phyloP scores from a whole-genome alignment of 2,329 filamentous ascomycete genomes.

The Sporothrix brasiliensis region DNA sequence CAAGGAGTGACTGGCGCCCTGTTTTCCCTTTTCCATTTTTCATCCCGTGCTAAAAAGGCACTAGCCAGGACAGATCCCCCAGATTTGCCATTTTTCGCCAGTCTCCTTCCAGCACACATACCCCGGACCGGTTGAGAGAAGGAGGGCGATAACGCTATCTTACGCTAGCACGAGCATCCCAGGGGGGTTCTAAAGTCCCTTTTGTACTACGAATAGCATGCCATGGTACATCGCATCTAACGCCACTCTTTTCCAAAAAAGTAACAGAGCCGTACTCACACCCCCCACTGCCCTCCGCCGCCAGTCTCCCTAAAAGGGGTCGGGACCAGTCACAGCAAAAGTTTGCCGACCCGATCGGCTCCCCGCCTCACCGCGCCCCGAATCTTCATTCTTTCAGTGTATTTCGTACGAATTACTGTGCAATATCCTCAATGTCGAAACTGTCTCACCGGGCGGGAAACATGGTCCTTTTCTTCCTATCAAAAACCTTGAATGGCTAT shows the following conservation, averaged over 20 bases:
- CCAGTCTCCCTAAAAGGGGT: conserved; percentile 11
- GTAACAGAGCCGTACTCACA: not conserved
- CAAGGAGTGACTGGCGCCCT: conserved; percentile 10
- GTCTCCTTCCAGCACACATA: conserved; percentile 23
- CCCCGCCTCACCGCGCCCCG: conserved; percentile 7
- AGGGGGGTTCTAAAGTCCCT: not conserved
- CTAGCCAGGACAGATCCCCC: conserved; percentile 29
- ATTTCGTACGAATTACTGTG: not conserved
- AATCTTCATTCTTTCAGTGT: not conserved
- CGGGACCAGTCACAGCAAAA: conserved; percentile 12
- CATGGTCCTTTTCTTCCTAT: not conserved
- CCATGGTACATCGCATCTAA: not conserved
- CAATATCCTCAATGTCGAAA: too few relatives aligned
- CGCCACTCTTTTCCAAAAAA: not conserved
- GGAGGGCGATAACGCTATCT: conserved; percentile 22
- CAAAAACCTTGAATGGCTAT: too few relatives aligned
- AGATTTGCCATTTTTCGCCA: conserved; percentile 27
- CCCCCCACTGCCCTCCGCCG: not conserved
- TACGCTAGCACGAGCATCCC: not conserved
- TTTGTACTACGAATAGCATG: not conserved
- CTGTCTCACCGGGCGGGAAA: conserved; percentile 17
- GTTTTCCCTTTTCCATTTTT: not conserved
- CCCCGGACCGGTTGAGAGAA: conserved; percentile 22
- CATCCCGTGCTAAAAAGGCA: conserved; percentile 13
- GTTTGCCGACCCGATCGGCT: conserved; percentile 26